Evolutionary conservation across 768 basidiomycete genomes (phyloP), one percentile per base, ranked within the genome.

Genomic region (Infundibulicybe gibba): DNA sequence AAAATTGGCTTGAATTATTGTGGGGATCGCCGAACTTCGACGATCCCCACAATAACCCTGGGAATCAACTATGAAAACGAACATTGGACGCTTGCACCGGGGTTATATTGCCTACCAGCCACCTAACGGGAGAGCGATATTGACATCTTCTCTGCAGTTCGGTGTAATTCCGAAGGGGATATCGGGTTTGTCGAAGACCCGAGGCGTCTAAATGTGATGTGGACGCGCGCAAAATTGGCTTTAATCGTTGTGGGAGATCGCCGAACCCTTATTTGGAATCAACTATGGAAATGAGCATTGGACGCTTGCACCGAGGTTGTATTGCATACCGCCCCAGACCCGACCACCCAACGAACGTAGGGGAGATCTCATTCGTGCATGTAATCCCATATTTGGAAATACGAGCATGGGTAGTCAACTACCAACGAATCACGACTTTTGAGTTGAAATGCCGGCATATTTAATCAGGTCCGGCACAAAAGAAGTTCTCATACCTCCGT

Each of bases 171-270:
- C 14, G 68, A 75, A 34, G 67, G 70, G 0, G 83, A 86, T 40
- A 78, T 86, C 40, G 83, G 84, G 5, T 87, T 86, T 51, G 63
- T 85, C 31, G 80, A 80, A 19, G 82, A 84, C 59, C 71, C 66
- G 40, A 65, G 82, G 46, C 56, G 82, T 51, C 58, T 83, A 54
- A 84, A 87, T 54, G 84, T 87, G 6, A 82, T 82, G 69, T 86
- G 83, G 84, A 87, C 85, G 12, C 64, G 85, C 1, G 80, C 83
- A 1, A 67, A 70, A 51, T 54, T 79, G 31, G 84, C 72, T 0
- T 58, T 86, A 53, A 72, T 87, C 44, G 65, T 87, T 25, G 66
- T 85, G n/a, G 83, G 84, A 0, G 75, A 84, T 58, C 63, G 64
- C 21, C 59, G 54, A 1, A 85, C 83, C 8, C 64, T 85, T 66